Evolutionary conservation across 768 basidiomycete species (phyloP), one percentile per base, ranked within the genome.

Genomic region (Suillus cothurnatus): DNA sequence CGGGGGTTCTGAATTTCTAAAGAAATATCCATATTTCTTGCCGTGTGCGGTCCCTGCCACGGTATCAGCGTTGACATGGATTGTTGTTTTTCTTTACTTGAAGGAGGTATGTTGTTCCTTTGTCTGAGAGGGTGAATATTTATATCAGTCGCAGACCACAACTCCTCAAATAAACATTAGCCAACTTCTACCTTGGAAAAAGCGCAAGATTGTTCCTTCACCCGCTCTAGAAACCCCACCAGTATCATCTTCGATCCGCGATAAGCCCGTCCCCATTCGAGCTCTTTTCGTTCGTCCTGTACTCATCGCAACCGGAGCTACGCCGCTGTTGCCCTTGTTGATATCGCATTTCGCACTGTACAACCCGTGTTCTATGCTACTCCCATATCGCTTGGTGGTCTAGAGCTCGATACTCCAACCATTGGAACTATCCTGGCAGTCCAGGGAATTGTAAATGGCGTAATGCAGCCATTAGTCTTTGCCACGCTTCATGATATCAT

Each of bases 21-120:
- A 80, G 67, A 71, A 81, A 60, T 89, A 88, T 73, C 91, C 92
- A 0, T 93, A 93, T 75, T 90, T 91, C 72, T 79, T 92, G 19
- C 85, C 91, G 0, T 91, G 90, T 68, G 81, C 87, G 15, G 83
- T 90, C 19, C 79, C 88, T 6, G 88, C 87, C 1, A 83, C 82
- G 1, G 82, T 88, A 68, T 79, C 87, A 1, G 73, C 77, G 9
- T 9, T 87, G 14, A 83, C 83, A 11, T 86, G 83, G 81, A 43
- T 86, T 17, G 73, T 88, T 11, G 79, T 83, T 0, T 73, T 81
- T 49, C 43, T 86, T 8, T 87, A 81, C 71, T 74, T 92, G 53
- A 83, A 84, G 67, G 91, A 92, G 80, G 84, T 82, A 6, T 6
- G 62, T 63, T 15, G 19, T 15, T 26, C 17, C 19, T 12, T 39